These are phyloP conservation scores for Populus hybrid DNA, from an alignment of 441 rosid genomes.

Conservation along the genomic window DNA sequence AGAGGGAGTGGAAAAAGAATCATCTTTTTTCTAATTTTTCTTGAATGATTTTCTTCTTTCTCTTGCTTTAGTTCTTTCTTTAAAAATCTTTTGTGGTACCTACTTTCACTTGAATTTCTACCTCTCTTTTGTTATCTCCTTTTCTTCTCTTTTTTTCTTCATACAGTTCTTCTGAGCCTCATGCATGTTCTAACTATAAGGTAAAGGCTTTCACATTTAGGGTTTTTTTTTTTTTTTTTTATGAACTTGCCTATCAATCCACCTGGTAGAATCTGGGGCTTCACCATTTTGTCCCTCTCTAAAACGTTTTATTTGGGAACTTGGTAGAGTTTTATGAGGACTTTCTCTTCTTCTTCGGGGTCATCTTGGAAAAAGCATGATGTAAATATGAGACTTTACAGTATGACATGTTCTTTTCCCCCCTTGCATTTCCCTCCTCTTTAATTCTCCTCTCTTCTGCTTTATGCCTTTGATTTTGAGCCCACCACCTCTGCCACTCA, in stretches of 20 bases:
- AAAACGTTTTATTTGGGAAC: neutral
- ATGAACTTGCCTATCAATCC: neutral
- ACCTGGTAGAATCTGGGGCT: constrained; percentile 9
- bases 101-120: constrained; percentile 41
- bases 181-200: constrained; percentile 21
- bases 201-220: neutral
- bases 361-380: neutral
- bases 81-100: constrained; percentile 33
- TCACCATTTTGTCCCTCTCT: constrained; percentile 27
- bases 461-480: constrained; percentile 9
- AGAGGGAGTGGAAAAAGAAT: neutral
- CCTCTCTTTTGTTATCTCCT: constrained; percentile 57
- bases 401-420: neutral
- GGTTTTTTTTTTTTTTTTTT: neutral
- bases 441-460: neutral
- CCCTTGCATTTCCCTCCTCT: neutral
- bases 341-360: neutral
- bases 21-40: neutral
- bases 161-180: constrained; percentile 33
- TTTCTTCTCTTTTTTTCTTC: neutral
- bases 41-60: neutral
- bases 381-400: too few species aligned
- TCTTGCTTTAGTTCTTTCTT: constrained; percentile 7
- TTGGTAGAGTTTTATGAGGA: neutral
- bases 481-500: constrained; percentile 32